Evolutionary conservation across 805 yeast genomes (phyloP).

Genomic region (Hanseniaspora valbyensis): DNA sequence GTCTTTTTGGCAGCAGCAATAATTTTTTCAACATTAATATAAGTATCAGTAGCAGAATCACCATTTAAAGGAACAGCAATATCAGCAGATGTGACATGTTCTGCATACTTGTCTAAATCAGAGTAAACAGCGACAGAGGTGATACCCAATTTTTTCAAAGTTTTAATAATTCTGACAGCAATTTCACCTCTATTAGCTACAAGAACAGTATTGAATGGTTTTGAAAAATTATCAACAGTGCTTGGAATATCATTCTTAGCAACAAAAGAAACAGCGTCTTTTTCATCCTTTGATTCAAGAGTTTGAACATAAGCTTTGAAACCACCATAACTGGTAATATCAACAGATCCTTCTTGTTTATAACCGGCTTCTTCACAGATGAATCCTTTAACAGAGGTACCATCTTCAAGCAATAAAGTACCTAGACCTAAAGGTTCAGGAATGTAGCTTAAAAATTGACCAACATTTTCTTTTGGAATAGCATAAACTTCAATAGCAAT

Average conservation of each 20-base stretch:
- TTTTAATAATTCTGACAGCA: constrained; percentile 85
- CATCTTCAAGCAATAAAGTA: constrained; percentile 68
- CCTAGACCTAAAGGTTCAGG: constrained; percentile 96
- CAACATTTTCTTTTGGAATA: constrained; percentile 67
- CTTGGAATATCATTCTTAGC: constrained; percentile 16
- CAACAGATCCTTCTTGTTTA: constrained; percentile 55
- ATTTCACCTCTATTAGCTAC: constrained; percentile 97
- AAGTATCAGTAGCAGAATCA: constrained; percentile 78
- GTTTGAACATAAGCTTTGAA: constrained; percentile 53
- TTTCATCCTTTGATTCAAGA: constrained; percentile 23
- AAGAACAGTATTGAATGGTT: constrained; percentile 72
- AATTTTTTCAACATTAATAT: constrained; percentile 74
- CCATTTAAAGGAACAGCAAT: constrained; percentile 72
- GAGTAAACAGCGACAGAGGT: constrained; percentile 80
- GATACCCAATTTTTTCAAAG: constrained; percentile 70
- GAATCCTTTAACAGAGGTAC: constrained; percentile 82
- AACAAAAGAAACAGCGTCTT: constrained; percentile 20
- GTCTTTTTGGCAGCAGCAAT: constrained; percentile 73
- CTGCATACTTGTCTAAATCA: constrained; percentile 78
- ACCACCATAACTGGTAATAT: constrained; percentile 80
- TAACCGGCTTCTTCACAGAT: constrained; percentile 91
- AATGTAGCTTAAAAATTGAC: constrained; percentile 73
- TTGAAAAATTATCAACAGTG: constrained; percentile 23
- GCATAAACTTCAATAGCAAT: constrained; percentile 76
- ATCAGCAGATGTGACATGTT: constrained; percentile 78